Percentiles rank a stretch among this genome's conserved stretches.
These are phyloP conservation scores for Fusarium sp. DNA, from an alignment of 2,329 filamentous ascomycete genomes.

Conservation along the genomic window DNA sequence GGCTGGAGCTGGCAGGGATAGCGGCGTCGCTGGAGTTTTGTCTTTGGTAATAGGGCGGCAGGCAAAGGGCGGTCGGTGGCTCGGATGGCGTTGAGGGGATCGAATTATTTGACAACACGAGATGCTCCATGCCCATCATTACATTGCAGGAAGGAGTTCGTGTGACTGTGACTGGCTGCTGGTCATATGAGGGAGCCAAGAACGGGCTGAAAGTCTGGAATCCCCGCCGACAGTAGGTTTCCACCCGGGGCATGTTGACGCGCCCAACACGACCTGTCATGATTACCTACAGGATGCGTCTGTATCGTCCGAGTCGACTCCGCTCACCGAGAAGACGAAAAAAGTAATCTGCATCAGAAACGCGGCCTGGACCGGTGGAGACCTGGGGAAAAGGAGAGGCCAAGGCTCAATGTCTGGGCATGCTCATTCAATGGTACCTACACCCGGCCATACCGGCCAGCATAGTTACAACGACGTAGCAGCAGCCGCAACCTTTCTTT, in stretches of 20 bases:
- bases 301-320: slow-evolving; percentile 8
- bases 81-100: slow-evolving; percentile 28
- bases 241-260: slow-evolving; percentile 19
- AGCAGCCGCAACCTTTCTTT: neutral
- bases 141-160: slow-evolving; percentile 6
- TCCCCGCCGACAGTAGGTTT: slow-evolving; percentile 3
- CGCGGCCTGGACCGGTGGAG: neutral
- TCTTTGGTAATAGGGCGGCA: slow-evolving; percentile 16
- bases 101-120: slow-evolving; percentile 10
- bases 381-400: slow-evolving; percentile 13
- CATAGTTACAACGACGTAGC: slow-evolving; percentile 23
- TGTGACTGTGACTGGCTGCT: slow-evolving; percentile 7
- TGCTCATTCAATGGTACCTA: neutral
- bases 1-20: slow-evolving; percentile 19
- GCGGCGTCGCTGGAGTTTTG: slow-evolving; percentile 34
- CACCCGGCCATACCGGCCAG: neutral
- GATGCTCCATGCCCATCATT: neutral
- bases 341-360: slow-evolving; percentile 17
- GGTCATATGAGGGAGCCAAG: slow-evolving; percentile 3
- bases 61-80: slow-evolving; percentile 24
- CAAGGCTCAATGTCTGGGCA: neutral
- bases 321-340: slow-evolving; percentile 11
- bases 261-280: neutral
- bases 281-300: slow-evolving; percentile 11
- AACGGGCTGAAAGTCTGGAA: slow-evolving; percentile 3